Evolutionary conservation across 169 alveolate species (phyloP).

Genomic region (Eimeria praecox): DNA sequence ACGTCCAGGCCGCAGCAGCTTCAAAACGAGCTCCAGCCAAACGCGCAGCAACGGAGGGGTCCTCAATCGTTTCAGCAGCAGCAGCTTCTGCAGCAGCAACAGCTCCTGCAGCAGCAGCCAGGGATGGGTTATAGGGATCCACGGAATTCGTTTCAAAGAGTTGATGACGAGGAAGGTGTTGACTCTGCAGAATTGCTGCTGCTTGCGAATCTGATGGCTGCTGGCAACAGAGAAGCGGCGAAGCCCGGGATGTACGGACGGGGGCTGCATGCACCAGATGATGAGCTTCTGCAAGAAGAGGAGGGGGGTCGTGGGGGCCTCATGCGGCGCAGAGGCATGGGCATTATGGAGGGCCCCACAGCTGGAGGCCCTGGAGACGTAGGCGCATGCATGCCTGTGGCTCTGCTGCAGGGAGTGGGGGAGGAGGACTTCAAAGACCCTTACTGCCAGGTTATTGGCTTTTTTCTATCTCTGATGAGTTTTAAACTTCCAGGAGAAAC

Average conservation of each 20-base stretch:
- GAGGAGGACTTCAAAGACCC: constrained; percentile 71
- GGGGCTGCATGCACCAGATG: background rate
- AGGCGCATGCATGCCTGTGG: constrained; percentile 33
- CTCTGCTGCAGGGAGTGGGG: constrained; percentile 36
- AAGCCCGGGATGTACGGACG: background rate
- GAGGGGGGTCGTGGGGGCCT: constrained; percentile 4
- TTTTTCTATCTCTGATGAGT: constrained; percentile 49
- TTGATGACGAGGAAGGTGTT: constrained; percentile 23
- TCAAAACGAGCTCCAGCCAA: background rate
- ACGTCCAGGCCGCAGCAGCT: background rate
- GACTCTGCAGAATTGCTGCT: constrained; percentile 48
- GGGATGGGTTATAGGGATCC: background rate
- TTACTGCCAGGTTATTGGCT: constrained; percentile 30
- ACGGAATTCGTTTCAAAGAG: background rate
- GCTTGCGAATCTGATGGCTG: constrained; percentile 58
- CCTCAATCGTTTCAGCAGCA: background rate
- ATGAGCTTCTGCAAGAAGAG: constrained; percentile 15
- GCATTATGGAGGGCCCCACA: background rate
- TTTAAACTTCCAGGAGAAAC: constrained; percentile 75
- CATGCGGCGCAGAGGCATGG: background rate
- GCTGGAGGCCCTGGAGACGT: constrained; percentile 16
- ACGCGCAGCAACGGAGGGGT: background rate
- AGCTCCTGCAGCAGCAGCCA: constrained; percentile 6
- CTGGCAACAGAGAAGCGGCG: background rate
- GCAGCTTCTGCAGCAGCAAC: background rate